Base-by-base conservation (phyloP, 83 land plant genomes). In the Diphasiastrum complanatum region DNA sequence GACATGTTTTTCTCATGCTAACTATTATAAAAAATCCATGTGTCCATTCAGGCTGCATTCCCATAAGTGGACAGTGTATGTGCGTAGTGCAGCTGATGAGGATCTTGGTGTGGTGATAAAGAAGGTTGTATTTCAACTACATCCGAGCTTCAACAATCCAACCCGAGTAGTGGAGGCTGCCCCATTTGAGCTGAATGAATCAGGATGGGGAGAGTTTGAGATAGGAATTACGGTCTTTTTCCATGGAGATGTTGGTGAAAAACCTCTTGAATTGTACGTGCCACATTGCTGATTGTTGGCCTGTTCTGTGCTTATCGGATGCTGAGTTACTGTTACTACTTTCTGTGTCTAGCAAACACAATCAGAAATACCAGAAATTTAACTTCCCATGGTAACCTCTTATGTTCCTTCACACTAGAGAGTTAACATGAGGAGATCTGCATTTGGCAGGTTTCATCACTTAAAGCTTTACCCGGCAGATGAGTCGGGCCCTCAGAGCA, bases 151-250 rank as follows among this genome's bases (percentile, higher is more conserved):
- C 66, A 82, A 79, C 45, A 87, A 83, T 63, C 97, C 97, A 33
- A 82, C 87, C 1, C 82, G 97, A 65, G 63, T 81, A 14, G 71
- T 91, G 19, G 97, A 91, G 24, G 64, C 78, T 1, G 75, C 97
- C 16, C 97, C 97, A 0, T 91, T 91, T 71, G 95, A 91, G 74
- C 73, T 91, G 29, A 66, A 79, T 3, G 97, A 91, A 54, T 66
- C 75, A 47, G 95, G 97, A 45, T 87, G 95, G 95, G 97, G 97
- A 26, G 97, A 91, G 71, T 91, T 91, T 79, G 95, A 91, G 54
- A 91, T 91, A 57, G 85, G 81, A 10, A 91, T 91, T 27, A 77
- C 82, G 5, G 79, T 91, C 43, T 75, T 67, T 61, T 91, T 91
- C 61, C 95, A 85, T 48, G 58, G 67, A 41, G 95, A 91, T 67